Conservation (phyloP, 768 basidiomycete genomes). For the Lanmaoa pseudosensibilis region DNA sequence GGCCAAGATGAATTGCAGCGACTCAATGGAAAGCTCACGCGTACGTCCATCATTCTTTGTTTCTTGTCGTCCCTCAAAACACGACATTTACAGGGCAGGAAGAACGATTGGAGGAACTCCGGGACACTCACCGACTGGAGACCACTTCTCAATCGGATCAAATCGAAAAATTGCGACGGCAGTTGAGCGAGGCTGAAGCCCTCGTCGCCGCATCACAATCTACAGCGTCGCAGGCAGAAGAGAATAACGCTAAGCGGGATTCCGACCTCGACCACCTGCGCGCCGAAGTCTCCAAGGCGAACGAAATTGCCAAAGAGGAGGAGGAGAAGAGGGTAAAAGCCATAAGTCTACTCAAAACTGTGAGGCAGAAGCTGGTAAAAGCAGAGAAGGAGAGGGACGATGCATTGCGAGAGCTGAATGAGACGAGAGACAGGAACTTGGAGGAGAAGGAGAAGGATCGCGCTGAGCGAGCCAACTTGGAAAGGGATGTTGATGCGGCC, state of each 20-base stretch:
- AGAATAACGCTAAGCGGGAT: slow-evolving; percentile 49
- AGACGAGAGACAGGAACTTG: slow-evolving; percentile 52
- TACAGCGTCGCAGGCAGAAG: slow-evolving; percentile 48
- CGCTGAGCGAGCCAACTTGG: slow-evolving; percentile 51
- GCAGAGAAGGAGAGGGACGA: slow-evolving; percentile 94
- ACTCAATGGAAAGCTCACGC: slow-evolving; percentile 66
- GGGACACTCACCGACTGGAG: slow-evolving; percentile 80
- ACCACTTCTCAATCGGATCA: slow-evolving; percentile 74
- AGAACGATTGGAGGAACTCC: slow-evolving; percentile 78
- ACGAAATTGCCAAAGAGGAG: slow-evolving; percentile 78
- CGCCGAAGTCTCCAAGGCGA: slow-evolving; percentile 61
- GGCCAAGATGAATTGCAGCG: slow-evolving; percentile 78
- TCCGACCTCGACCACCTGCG: slow-evolving; percentile 59
- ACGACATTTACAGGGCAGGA: slow-evolving; percentile 64
- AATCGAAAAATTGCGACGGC: slow-evolving; percentile 66
- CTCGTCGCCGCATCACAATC: slow-evolving; percentile 59
- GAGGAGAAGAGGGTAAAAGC: slow-evolving; percentile 98
- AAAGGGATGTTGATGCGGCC: slow-evolving; percentile 60
- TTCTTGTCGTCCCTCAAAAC: not conserved
- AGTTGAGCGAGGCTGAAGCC: slow-evolving; percentile 69
- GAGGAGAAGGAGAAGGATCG: slow-evolving; percentile 46
- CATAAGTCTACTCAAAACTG: slow-evolving; percentile 87
- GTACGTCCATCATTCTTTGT: slow-evolving; percentile 45
- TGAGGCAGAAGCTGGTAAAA: slow-evolving; percentile 95
- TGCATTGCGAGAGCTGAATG: slow-evolving; percentile 53